These are phyloP conservation scores for Zygosaccharomyces gambellarensis DNA, from an alignment of 805 yeast species.

Conservation along the genomic window DNA sequence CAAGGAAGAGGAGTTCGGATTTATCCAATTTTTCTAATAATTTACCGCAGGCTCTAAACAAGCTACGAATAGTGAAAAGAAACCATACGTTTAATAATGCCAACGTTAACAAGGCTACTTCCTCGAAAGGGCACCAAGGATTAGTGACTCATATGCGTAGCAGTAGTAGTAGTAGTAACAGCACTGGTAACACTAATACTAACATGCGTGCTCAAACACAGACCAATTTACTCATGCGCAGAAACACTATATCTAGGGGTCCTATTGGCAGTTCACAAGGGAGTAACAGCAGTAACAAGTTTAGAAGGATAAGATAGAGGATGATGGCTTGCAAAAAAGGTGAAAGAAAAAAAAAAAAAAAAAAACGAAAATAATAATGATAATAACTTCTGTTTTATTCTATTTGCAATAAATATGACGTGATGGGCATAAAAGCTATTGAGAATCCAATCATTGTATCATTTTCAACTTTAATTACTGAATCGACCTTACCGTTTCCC, in stretches of 20 bases:
- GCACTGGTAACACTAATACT: background rate
- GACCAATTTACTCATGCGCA: slow-evolving; percentile 11
- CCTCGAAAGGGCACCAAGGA: slow-evolving; percentile 17
- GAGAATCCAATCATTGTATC: background rate
- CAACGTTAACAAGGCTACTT: slow-evolving; percentile 5
- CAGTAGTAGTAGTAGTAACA: slow-evolving; percentile 12
- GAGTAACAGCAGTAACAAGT: slow-evolving; percentile 6
- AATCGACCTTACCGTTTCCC: background rate
- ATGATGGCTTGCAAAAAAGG: background rate
- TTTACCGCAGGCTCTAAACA: slow-evolving; percentile 26
- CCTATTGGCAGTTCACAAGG: background rate
- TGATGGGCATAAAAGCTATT: slow-evolving; percentile 2
- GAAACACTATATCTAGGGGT: slow-evolving; percentile 6
- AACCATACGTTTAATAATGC: slow-evolving; percentile 17
- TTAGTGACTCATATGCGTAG: slow-evolving; percentile 21
- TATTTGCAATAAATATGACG: slow-evolving; percentile 4
- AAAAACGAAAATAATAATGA: background rate
- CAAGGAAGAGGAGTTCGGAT: background rate
- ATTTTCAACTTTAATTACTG: background rate
- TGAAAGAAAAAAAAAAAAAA: background rate
- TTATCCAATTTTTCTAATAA: slow-evolving; percentile 26
- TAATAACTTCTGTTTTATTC: background rate
- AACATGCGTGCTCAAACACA: slow-evolving; percentile 8
- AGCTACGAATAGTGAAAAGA: slow-evolving; percentile 22
- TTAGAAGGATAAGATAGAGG: slow-evolving; percentile 7